A percentile compares a stretch with the other conserved stretches of the same genome.
Conservation (phyloP, 1,284 basidiomycete species). For the Neonothopanus nambi region DNA sequence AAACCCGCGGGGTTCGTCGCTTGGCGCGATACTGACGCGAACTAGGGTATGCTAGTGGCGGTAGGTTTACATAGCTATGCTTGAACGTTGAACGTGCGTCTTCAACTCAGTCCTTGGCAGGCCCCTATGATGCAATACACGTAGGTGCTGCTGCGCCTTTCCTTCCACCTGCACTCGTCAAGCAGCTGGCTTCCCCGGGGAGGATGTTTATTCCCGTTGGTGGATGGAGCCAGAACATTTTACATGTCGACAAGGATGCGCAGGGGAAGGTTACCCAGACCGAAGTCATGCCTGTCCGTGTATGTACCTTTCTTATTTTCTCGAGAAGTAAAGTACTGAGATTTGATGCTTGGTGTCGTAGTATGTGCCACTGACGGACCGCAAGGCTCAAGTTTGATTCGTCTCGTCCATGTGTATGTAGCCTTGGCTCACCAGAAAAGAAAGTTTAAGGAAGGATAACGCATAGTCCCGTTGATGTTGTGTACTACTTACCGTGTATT, state of each 20-base stretch:
- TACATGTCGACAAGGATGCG: slow-evolving; percentile 80
- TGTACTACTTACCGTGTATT: too few species aligned
- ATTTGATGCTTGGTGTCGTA: slow-evolving; percentile 3
- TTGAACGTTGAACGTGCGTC: not conserved
- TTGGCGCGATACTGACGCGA: not conserved
- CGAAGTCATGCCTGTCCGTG: slow-evolving; percentile 81
- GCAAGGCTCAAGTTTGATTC: slow-evolving; percentile 21
- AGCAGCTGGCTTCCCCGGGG: slow-evolving; percentile 84
- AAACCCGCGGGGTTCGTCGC: not conserved
- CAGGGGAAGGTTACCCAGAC: slow-evolving; percentile 69
- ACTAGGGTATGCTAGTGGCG: slow-evolving; percentile 30
- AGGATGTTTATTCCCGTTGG: slow-evolving; percentile 96
- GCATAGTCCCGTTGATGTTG: too few species aligned
- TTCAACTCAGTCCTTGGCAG: slow-evolving; percentile 32
- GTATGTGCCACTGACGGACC: slow-evolving; percentile 41
- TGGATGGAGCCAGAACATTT: slow-evolving; percentile 58
- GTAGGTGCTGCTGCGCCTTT: slow-evolving; percentile 90
- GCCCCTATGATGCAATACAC: slow-evolving; percentile 88
- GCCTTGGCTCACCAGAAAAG: too few species aligned
- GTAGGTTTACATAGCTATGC: slow-evolving; percentile 19
- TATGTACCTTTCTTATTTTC: slow-evolving; percentile 36
- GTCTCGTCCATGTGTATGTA: too few species aligned
- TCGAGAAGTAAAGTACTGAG: too few species aligned
- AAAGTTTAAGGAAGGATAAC: too few species aligned
- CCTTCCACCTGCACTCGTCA: slow-evolving; percentile 73